Conservation (phyloP, 768 basidiomycete genomes). For the Gyrodon lividus region DNA sequence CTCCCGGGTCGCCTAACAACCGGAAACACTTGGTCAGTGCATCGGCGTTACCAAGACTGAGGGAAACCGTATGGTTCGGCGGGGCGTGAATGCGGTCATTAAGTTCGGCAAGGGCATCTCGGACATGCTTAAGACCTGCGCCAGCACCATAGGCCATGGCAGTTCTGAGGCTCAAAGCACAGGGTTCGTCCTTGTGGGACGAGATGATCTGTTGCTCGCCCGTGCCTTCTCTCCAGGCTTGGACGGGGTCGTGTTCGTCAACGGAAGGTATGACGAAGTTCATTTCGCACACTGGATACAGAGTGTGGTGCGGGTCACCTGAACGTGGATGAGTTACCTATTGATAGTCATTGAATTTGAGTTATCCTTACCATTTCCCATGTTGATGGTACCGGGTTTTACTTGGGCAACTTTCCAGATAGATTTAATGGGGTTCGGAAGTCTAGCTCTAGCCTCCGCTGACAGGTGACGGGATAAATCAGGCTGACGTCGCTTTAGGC, state of each 20-base stretch:
- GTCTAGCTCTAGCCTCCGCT: constrained; percentile 31
- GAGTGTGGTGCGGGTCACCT: constrained; percentile 35
- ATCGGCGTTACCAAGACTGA: constrained; percentile 42
- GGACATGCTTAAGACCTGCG: constrained; percentile 32
- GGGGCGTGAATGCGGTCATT: constrained; percentile 37
- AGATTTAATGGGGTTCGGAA: constrained; percentile 37
- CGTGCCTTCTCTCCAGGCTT: constrained; percentile 27
- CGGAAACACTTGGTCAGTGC: constrained; percentile 43
- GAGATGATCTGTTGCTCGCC: constrained; percentile 29
- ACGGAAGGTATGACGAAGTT: constrained; percentile 36
- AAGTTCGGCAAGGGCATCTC: constrained; percentile 34
- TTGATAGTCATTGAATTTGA: not conserved
- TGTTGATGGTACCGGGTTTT: constrained; percentile 36
- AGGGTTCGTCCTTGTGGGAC: constrained; percentile 30
- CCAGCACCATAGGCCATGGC: constrained; percentile 42
- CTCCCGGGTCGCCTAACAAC: constrained; percentile 41
- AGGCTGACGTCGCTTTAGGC: constrained; percentile 26
- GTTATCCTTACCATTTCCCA: constrained; percentile 32
- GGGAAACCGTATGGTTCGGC: constrained; percentile 31
- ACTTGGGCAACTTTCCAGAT: constrained; percentile 38
- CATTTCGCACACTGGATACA: constrained; percentile 35
- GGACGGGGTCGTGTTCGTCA: constrained; percentile 28
- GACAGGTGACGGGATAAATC: constrained; percentile 36
- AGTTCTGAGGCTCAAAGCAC: constrained; percentile 29
- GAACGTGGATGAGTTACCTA: not conserved